Conservation (phyloP, 345 rosid species). For the Anastatica hierochuntica region DNA sequence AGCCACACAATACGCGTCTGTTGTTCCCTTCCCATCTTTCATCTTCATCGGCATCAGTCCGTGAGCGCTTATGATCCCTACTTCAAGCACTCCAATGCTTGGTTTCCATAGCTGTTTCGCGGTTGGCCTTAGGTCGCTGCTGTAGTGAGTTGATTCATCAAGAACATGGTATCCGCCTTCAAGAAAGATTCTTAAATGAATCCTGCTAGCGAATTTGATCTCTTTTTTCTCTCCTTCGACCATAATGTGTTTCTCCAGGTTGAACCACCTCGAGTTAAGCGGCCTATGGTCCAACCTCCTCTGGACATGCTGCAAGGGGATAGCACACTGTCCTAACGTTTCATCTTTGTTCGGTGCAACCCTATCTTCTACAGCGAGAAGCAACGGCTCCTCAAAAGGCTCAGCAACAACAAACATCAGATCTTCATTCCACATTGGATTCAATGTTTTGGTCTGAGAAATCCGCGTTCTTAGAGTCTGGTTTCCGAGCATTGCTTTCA, state of each 20-base stretch:
- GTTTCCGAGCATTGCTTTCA: conserved; percentile 50
- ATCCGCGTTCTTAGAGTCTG: conserved; percentile 59
- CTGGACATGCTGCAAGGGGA: conserved; percentile 52
- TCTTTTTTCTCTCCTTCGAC: conserved; percentile 75
- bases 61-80: conserved; percentile 60
- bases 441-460: conserved; percentile 56
- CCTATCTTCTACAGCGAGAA: conserved; percentile 68
- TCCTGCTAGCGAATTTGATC: conserved; percentile 74
- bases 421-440: conserved; percentile 97
- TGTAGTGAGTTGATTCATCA: conserved; percentile 93
- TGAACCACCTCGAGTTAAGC: conserved; percentile 63
- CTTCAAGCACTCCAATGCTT: conserved; percentile 49
- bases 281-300: conserved; percentile 82
- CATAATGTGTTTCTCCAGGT: conserved; percentile 68
- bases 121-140: conserved; percentile 89
- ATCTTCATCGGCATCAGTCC: conserved; percentile 81
- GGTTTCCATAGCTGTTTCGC: conserved; percentile 89
- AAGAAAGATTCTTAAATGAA: conserved; percentile 72
- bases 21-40: conserved; percentile 74
- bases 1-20: conserved; percentile 98
- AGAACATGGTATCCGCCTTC: conserved; percentile 99
- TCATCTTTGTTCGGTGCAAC: conserved; percentile 69
- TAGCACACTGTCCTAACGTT: conserved; percentile 46
- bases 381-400: conserved; percentile 79
- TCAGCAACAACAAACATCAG: conserved; percentile 89